Percentiles rank a stretch among this genome's conserved stretches.
Conservation (phyloP, 345 rosid species). For the Gossypium stocksii region DNA sequence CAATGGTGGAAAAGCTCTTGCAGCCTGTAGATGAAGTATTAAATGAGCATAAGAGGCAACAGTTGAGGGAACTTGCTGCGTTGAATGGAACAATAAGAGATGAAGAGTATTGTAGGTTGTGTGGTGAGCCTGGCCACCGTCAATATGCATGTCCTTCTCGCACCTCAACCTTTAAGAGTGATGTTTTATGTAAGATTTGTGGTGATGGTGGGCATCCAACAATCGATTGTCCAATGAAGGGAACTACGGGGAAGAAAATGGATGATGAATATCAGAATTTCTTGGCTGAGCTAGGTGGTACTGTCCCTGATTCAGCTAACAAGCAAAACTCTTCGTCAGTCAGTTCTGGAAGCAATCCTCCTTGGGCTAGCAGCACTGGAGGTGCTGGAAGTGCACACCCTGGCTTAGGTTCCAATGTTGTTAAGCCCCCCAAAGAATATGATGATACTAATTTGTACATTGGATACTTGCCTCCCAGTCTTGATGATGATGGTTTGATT, state of each 20-base stretch:
- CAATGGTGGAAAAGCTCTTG: constrained; percentile 92
- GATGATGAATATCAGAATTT: constrained; percentile 98
- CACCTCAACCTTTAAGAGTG: constrained; percentile 87
- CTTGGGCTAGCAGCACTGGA: constrained; percentile 75
- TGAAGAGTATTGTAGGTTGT: constrained; percentile 87
- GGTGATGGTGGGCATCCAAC: constrained; percentile 99
- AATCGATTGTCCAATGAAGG: constrained; percentile 94
- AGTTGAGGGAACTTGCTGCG: constrained; percentile 91
- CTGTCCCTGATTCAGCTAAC: constrained; percentile 82
- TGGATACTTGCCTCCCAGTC: constrained; percentile 85
- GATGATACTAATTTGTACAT: constrained; percentile 91
- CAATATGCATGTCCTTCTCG: constrained; percentile 94
- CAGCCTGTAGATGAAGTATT: constrained; percentile 97
- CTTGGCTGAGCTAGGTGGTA: constrained; percentile 86
- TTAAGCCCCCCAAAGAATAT: constrained; percentile 66
- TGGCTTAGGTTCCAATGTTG: constrained; percentile 68
- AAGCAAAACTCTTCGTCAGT: constrained; percentile 60
- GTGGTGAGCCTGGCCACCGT: constrained; percentile 93
- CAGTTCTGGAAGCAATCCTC: constrained; percentile 72
- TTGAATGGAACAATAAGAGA: constrained; percentile 98
- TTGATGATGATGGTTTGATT: constrained; percentile 89
- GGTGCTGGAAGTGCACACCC: constrained; percentile 61
- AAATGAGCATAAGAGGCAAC: constrained; percentile 98
- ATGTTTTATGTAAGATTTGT: constrained; percentile 95
- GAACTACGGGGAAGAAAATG: constrained; percentile 91